Base-by-base conservation (phyloP, 2,329 filamentous ascomycete species). In the Fusarium sp. region DNA sequence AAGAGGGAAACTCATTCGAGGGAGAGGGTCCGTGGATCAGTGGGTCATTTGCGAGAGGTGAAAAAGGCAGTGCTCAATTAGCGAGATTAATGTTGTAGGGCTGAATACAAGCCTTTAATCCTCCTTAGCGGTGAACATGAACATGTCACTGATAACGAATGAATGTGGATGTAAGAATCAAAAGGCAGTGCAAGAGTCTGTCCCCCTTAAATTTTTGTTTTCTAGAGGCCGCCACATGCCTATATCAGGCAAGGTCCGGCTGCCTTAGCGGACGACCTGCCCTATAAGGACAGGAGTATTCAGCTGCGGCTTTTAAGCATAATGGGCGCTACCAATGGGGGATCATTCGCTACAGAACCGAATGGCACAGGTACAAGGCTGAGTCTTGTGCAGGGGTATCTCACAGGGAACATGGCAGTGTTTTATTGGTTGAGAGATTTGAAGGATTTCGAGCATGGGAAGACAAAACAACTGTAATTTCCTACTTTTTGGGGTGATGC, bases 11-110 rank as follows among this genome's bases (percentile, higher is more conserved):
- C 7, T 18, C 34, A 22, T 42, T 6, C 32, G 44, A 47, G 8
- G 4, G 7, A 38, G 14, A 34, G 18, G 47, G 10, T 20, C 24
- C 15, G 9, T 15, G 22, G n/a, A n/a, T 40, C 18, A 15, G 50
- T 43, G 50, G 50, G 34, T 16, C 34, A 43, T 53, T 53, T 42
- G 18, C n/a, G 50, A 53, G 50, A n/a, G 34, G 34, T n/a, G n/a
- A 53, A 25, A 43, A 6, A 51, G 49, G 49, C 32, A 7, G 18
- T 51, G 22, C 30, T 25, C n/a, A 22, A 22, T 53, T 53, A 43
- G 24, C 50, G 50, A 52, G 30, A 53, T 43, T 53, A 47, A 24
- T 24, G 24, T 11, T 53, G 50, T 53, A 53, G 50, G 50, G 50
- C 50, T 53, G 50, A 53, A 53, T 22, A 24, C 42, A 44, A 16